A percentile compares a stretch with the other conserved stretches of the same genome.
Conservation (phyloP, 352 stramenopile species). For the Globisporangium recalcitrans region DNA sequence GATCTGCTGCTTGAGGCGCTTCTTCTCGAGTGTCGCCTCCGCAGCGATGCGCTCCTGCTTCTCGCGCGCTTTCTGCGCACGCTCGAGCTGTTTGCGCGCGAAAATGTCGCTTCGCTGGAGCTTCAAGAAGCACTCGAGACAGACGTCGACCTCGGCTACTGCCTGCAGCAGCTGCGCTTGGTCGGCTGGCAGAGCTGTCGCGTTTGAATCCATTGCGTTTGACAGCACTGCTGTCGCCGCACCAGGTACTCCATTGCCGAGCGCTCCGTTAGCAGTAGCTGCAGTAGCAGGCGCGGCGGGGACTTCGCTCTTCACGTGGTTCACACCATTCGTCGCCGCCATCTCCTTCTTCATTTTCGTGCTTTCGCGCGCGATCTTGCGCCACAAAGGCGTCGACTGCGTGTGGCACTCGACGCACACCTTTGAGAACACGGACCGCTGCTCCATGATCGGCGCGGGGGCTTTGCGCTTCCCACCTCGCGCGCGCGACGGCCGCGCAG, state of each 20-base stretch:
- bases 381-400: slow-evolving; percentile 65
- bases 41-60: slow-evolving; percentile 22
- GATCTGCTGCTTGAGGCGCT: slow-evolving; percentile 38
- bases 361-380: slow-evolving; percentile 19
- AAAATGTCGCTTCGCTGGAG: slow-evolving; percentile 63
- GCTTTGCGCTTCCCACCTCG: slow-evolving; percentile 63
- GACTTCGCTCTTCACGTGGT: neutral
- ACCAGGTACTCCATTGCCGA: too few species aligned
- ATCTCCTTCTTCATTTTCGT: neutral
- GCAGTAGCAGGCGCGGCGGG: neutral
- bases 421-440: slow-evolving; percentile 31
- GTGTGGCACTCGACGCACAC: slow-evolving; percentile 46
- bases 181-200: neutral
- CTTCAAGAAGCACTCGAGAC: slow-evolving; percentile 67
- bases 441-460: slow-evolving; percentile 35
- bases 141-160: slow-evolving; percentile 42
- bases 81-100: slow-evolving; percentile 43
- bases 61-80: slow-evolving; percentile 25
- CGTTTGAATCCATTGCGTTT: neutral
- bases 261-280: neutral
- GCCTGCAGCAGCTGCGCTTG: slow-evolving; percentile 2
- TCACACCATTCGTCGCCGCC: neutral
- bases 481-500: slow-evolving; percentile 33
- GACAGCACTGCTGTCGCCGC: too few species aligned
- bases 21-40: slow-evolving; percentile 32